phyloP scores from a whole-genome alignment of 139 green algal genomes.

The Ettlia oleoabundans region DNA sequence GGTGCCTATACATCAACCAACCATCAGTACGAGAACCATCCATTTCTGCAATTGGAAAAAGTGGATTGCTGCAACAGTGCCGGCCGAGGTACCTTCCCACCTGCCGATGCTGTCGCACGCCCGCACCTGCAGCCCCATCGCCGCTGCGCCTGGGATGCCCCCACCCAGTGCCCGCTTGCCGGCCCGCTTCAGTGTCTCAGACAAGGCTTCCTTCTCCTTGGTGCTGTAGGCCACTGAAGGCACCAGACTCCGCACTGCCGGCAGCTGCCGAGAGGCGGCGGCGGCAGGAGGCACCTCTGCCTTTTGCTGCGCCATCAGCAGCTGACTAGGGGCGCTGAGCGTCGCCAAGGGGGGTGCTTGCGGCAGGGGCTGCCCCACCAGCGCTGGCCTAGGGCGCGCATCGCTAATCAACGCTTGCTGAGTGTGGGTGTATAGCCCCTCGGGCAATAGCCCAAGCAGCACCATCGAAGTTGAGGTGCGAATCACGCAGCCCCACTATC shows the following conservation, averaged over 20 bases:
- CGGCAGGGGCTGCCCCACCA: neutral
- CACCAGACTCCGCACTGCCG: slow-evolving; percentile 12
- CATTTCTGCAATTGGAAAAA: neutral
- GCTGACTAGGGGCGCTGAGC: too few species aligned
- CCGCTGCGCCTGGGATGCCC: slow-evolving; percentile 81
- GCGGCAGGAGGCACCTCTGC: neutral
- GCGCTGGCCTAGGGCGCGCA: too few species aligned
- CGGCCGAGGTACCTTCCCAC: too few species aligned
- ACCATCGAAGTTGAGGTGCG: too few species aligned
- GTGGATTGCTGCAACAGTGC: neutral
- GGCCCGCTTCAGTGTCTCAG: slow-evolving; percentile 71
- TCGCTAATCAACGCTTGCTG: too few species aligned
- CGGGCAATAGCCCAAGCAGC: neutral
- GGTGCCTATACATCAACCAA: too few species aligned
- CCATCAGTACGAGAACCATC: too few species aligned
- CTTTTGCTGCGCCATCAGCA: neutral
- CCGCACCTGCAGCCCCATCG: slow-evolving; percentile 78
- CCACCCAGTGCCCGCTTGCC: slow-evolving; percentile 78
- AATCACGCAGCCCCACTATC: too few species aligned
- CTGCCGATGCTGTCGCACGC: too few species aligned
- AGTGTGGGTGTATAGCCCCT: too few species aligned
- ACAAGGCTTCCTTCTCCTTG: slow-evolving; percentile 50
- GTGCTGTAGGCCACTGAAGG: slow-evolving; percentile 29
- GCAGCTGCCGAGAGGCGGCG: neutral
- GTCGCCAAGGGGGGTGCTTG: neutral